These are phyloP conservation scores for Sugiyamaella floridensis DNA, from an alignment of 805 yeast genomes.

Conservation along the genomic window DNA sequence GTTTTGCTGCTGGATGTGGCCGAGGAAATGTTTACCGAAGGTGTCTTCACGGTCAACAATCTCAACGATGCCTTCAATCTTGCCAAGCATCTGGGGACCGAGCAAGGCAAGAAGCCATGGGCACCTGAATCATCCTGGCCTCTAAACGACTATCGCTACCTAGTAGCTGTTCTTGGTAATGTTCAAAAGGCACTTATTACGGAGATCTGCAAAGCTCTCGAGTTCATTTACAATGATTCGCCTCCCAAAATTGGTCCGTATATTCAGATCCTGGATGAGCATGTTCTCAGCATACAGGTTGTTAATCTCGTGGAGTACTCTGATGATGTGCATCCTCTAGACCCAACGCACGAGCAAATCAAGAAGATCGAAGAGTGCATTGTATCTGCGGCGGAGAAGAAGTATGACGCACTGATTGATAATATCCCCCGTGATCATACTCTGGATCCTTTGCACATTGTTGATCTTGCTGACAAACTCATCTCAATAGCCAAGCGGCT, in stretches of 20 bases:
- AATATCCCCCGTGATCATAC: slow-evolving; percentile 55
- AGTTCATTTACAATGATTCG: slow-evolving; percentile 34
- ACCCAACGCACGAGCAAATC: slow-evolving; percentile 35
- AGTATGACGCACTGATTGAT: slow-evolving; percentile 39
- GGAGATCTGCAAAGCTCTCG: slow-evolving; percentile 38
- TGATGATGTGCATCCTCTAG: slow-evolving; percentile 26
- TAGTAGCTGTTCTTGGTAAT: slow-evolving; percentile 41
- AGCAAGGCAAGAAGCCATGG: slow-evolving; percentile 21
- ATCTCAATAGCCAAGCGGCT: slow-evolving; percentile 42
- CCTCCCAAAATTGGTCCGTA: slow-evolving; percentile 55
- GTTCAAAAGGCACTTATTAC: slow-evolving; percentile 43
- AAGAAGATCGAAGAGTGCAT: slow-evolving; percentile 28
- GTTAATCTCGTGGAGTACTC: slow-evolving; percentile 32
- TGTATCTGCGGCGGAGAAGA: slow-evolving; percentile 36
- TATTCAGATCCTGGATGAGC: slow-evolving; percentile 43
- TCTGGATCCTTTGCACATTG: slow-evolving; percentile 47
- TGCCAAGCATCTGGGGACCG: slow-evolving; percentile 23
- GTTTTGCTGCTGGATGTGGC: slow-evolving; percentile 47
- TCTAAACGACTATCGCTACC: slow-evolving; percentile 42
- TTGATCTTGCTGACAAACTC: slow-evolving; percentile 49
- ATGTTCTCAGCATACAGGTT: slow-evolving; percentile 32
- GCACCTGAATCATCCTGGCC: slow-evolving; percentile 35
- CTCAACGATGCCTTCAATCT: slow-evolving; percentile 33
- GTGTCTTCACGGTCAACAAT: slow-evolving; percentile 25
- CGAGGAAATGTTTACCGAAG: slow-evolving; percentile 30